These are phyloP conservation scores for Diaporthe caulivora DNA, from an alignment of 2,329 filamentous ascomycete genomes.

Conservation along the genomic window DNA sequence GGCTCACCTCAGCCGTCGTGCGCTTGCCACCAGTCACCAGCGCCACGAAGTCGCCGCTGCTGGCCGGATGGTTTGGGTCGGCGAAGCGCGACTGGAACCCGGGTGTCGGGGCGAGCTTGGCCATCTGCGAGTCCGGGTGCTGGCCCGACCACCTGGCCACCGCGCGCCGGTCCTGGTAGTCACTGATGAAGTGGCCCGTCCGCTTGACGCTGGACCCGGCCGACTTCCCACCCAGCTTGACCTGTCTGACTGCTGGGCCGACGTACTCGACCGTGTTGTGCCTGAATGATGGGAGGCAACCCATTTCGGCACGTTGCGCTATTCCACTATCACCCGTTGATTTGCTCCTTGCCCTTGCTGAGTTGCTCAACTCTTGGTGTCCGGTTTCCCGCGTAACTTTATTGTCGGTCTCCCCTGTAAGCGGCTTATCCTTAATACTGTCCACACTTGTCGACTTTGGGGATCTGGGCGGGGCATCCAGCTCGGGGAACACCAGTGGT, in stretches of 20 bases:
- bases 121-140: slow-evolving; percentile 37
- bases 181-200: slow-evolving; percentile 41
- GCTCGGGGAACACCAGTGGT: slow-evolving; percentile 60
- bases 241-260: slow-evolving; percentile 38
- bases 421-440: not conserved
- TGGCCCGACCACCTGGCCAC: slow-evolving; percentile 42
- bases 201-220: slow-evolving; percentile 37
- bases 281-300: slow-evolving; percentile 15
- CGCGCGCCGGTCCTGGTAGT: slow-evolving; percentile 42
- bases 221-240: slow-evolving; percentile 39
- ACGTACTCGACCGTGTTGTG: slow-evolving; percentile 37
- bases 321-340: not conserved
- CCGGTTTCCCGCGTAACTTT: accelerated
- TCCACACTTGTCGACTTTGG: not conserved
- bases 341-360: not conserved
- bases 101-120: slow-evolving; percentile 41
- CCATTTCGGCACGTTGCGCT: not conserved
- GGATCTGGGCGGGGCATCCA: slow-evolving; percentile 47
- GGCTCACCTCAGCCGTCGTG: not conserved
- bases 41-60: slow-evolving; percentile 44
- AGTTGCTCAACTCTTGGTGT: not conserved
- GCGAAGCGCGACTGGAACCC: slow-evolving; percentile 45
- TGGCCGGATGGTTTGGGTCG: slow-evolving; percentile 45
- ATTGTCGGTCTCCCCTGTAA: not conserved
- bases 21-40: slow-evolving; percentile 43